phyloP scores from a whole-genome alignment of 179 eudicot genomes.

The Beta macrorhiza region DNA sequence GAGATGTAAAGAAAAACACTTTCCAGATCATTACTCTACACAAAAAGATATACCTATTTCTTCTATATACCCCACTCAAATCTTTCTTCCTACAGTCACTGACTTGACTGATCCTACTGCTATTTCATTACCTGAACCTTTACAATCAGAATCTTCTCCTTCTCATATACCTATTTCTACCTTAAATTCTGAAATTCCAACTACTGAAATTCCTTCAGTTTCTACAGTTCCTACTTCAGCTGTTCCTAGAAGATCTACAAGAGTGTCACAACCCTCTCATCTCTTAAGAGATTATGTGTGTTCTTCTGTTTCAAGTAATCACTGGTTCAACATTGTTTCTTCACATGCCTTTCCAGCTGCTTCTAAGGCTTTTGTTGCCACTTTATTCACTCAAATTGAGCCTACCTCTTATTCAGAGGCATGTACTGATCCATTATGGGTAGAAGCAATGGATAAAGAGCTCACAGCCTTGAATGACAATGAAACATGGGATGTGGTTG shows the following conservation, averaged over 20 bases:
- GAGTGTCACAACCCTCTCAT: too few relatives aligned
- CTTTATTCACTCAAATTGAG: not conserved
- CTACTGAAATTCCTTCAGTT: not conserved
- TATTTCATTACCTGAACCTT: too few relatives aligned
- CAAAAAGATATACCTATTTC: not conserved
- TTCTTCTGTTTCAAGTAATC: too few relatives aligned
- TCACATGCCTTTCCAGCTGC: too few relatives aligned
- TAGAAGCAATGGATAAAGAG: not conserved
- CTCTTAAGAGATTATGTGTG: too few relatives aligned
- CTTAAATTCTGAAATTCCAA: not conserved
- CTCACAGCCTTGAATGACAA: not conserved
- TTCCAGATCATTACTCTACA: not conserved
- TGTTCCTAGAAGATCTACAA: too few relatives aligned
- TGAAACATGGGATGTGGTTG: not conserved
- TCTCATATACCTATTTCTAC: not conserved
- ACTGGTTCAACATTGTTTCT: too few relatives aligned
- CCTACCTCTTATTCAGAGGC: not conserved
- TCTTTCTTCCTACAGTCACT: not conserved
- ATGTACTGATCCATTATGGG: not conserved
- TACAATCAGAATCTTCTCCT: too few relatives aligned
- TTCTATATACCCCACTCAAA: not conserved
- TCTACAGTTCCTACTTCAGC: not conserved
- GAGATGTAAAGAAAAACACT: not conserved
- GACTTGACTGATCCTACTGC: too few relatives aligned
- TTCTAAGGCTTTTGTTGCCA: too few relatives aligned